Conservation (phyloP, 1,139 yeast species). For the Kurtzmaniella quercitrusa region DNA sequence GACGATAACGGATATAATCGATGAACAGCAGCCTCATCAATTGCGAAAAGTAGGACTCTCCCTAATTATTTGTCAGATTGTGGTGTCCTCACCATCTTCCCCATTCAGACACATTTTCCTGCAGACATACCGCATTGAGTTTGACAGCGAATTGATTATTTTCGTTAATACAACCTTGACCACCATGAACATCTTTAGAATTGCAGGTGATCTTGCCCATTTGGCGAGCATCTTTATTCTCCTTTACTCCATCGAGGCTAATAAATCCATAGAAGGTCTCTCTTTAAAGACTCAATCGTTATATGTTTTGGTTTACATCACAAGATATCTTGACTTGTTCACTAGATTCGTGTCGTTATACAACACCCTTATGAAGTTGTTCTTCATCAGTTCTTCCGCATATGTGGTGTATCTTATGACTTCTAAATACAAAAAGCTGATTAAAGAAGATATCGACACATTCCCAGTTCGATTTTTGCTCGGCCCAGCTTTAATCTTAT, state of each 20-base stretch:
- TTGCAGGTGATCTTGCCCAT: slow-evolving; percentile 77
- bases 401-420: slow-evolving; percentile 76
- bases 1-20: no score
- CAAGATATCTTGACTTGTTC: slow-evolving; percentile 75
- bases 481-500: slow-evolving; percentile 56
- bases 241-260: slow-evolving; percentile 62
- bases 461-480: slow-evolving; percentile 73
- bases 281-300: slow-evolving; percentile 85
- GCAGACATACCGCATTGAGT: no score
- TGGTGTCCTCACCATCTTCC: no score
- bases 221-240: slow-evolving; percentile 74
- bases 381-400: slow-evolving; percentile 70
- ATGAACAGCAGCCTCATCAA: no score
- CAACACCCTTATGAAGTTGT: slow-evolving; percentile 74
- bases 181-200: slow-evolving; percentile 50
- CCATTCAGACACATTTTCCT: no score
- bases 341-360: slow-evolving; percentile 63
- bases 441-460: slow-evolving; percentile 55
- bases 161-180: background rate
- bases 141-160: slow-evolving; percentile 1
- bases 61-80: no score
- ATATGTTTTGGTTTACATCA: slow-evolving; percentile 71
- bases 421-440: slow-evolving; percentile 54
- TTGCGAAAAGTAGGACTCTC: no score
- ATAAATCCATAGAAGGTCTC: slow-evolving; percentile 74